Base-by-base conservation (phyloP, 306 rosid species). In the Oxytropis ochrocephala region DNA sequence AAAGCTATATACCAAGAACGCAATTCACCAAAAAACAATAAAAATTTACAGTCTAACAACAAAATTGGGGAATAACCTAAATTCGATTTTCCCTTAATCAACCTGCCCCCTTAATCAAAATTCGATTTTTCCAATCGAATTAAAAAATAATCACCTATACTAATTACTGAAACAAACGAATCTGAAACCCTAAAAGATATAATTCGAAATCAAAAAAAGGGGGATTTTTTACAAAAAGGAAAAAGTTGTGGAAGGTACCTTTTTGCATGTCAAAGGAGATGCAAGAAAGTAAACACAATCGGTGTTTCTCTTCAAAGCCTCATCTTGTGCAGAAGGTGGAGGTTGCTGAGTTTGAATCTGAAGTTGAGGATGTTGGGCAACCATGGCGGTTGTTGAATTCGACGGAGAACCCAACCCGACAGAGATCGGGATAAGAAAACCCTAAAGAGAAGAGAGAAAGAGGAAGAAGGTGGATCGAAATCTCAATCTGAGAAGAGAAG, bases 271-370 rank as follows among this genome's bases (percentile, higher is more conserved):
- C 73, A 95, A 81, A 17, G 99, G 99, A 38, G 99, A 95, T 5
- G 99, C 99, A 5, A 95, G 92, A 81, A 95, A 95, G 92, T 95
- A 95, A 39, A 95, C 99, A 46, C 99, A 95, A 75, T 95, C 99
- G 62, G 99, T 91, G 75, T 86, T 95, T 50, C 97, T 83, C 86
- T 95, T 95, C 72, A 89, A 49, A 47, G 92, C 94, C 79, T 95
- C 97, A 38, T 95, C 99, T 54, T 91, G 91, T 0, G 89, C 81
- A 64, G 96, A 69, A 35, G 91, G 27, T 13, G 80, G 7, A 6
- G 88, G 56, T n/a, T 66, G 77, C 21, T 71, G 73, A 54, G 83
- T 48, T 53, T 81, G 84, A 59, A 80, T 72, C 12, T 50, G 88
- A 4, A 67, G 81, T 14, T 78, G 85, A 17, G 79, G 77, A 36